A percentile compares a stretch with the other conserved stretches of the same genome.
Evolutionary conservation across 164 flowering plant species (phyloP).

Genomic region (Nymphaea thermarum): DNA sequence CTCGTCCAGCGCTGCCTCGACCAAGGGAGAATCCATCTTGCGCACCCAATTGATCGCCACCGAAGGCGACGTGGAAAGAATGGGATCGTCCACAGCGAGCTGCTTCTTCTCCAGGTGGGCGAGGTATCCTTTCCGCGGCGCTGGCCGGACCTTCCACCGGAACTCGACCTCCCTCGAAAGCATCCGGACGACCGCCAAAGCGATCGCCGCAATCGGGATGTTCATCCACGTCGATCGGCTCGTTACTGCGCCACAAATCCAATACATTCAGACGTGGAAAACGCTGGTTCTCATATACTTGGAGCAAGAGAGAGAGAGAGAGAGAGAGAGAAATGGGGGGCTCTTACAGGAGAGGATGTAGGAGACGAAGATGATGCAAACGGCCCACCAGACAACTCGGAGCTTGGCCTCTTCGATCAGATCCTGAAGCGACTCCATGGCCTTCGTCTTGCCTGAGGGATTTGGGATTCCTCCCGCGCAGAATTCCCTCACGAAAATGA

Average conservation of each 20-base stretch:
- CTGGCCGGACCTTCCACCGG: slow-evolving; percentile 35
- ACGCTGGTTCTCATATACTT: background rate
- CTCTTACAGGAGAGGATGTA: slow-evolving; percentile 82
- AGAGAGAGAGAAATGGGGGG: slow-evolving; percentile 1
- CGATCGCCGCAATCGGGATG: slow-evolving; percentile 63
- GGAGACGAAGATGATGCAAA: slow-evolving; percentile 52
- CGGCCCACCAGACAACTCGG: slow-evolving; percentile 78
- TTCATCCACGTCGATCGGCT: slow-evolving; percentile 98
- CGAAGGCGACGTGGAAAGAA: slow-evolving; percentile 38
- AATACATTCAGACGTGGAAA: background rate
- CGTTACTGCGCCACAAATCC: slow-evolving; percentile 30
- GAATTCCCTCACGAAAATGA: no score
- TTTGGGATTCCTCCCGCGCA: background rate
- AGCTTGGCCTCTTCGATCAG: slow-evolving; percentile 83
- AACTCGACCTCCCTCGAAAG: slow-evolving; percentile 64
- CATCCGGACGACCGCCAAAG: slow-evolving; percentile 46
- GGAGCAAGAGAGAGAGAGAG: background rate
- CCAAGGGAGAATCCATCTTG: slow-evolving; percentile 78
- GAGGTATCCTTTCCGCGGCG: slow-evolving; percentile 29
- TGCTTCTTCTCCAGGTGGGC: slow-evolving; percentile 76
- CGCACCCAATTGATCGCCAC: slow-evolving; percentile 51
- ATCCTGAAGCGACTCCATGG: slow-evolving; percentile 74
- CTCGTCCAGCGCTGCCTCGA: slow-evolving; percentile 72
- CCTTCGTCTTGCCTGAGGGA: slow-evolving; percentile 32
- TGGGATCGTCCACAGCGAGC: slow-evolving; percentile 64